Conservation (phyloP, 2,329 filamentous ascomycete genomes). For the Parasarocladium wereldwijsianum region DNA sequence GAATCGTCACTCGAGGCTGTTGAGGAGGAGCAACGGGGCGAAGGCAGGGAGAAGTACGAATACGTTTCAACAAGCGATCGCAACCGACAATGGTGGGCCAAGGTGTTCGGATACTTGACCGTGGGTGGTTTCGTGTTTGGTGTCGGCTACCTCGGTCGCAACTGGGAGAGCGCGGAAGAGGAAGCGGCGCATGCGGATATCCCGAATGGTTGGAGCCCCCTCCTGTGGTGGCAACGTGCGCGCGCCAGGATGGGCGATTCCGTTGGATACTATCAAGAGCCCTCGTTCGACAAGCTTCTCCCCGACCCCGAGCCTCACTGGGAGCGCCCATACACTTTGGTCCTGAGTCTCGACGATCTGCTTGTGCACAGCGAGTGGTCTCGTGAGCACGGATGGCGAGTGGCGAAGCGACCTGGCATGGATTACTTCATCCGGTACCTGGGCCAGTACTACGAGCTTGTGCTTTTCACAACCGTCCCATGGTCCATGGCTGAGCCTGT, state of each 20-base stretch:
- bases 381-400: slow-evolving; percentile 84
- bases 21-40: slow-evolving; percentile 18
- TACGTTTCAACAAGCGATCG: slow-evolving; percentile 88
- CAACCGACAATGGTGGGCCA: slow-evolving; percentile 61
- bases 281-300: slow-evolving; percentile 83
- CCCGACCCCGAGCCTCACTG: slow-evolving; percentile 68
- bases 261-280: slow-evolving; percentile 88
- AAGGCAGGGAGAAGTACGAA: slow-evolving; percentile 43
- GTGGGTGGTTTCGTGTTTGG: slow-evolving; percentile 40
- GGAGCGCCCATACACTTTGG: slow-evolving; percentile 80
- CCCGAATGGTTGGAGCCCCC: slow-evolving; percentile 64
- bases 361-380: slow-evolving; percentile 92
- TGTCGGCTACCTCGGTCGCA: slow-evolving; percentile 65
- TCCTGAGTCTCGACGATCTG: slow-evolving; percentile 84
- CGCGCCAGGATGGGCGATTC: slow-evolving; percentile 61
- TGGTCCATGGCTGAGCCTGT: slow-evolving; percentile 75
- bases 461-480: slow-evolving; percentile 85
- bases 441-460: slow-evolving; percentile 94
- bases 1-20: slow-evolving; percentile 18
- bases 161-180: slow-evolving; percentile 77
- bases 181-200: slow-evolving; percentile 52
- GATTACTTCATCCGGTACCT: slow-evolving; percentile 97
- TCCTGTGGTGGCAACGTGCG: slow-evolving; percentile 67
- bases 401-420: slow-evolving; percentile 85
- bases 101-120: slow-evolving; percentile 54